phyloP scores from a whole-genome alignment of 352 stramenopile species.

The Halophytophthora polymorphica region DNA sequence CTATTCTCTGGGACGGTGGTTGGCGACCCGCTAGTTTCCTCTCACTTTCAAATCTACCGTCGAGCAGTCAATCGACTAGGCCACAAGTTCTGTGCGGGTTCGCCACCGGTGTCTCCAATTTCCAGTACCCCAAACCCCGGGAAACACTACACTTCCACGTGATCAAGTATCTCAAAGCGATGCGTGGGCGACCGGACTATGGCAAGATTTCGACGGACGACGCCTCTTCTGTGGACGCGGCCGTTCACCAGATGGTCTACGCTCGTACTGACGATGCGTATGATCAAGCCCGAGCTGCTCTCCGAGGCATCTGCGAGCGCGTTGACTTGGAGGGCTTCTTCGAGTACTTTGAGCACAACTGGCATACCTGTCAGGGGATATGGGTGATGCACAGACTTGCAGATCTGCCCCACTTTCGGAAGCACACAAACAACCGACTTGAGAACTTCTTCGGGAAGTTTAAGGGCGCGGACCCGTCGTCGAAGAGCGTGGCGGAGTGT shows the following conservation, averaged over 20 bases:
- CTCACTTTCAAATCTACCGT: too few relatives aligned
- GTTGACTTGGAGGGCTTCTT: not conserved
- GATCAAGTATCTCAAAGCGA: slow-evolving; percentile 6
- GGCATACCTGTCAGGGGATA: slow-evolving; percentile 21
- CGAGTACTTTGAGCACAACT: slow-evolving; percentile 25
- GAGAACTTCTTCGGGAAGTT: slow-evolving; percentile 16
- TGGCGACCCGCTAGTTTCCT: too few relatives aligned
- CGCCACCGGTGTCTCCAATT: too few relatives aligned
- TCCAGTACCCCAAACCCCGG: too few relatives aligned
- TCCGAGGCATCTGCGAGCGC: not conserved
- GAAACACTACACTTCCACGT: too few relatives aligned
- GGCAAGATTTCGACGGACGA: slow-evolving; percentile 11
- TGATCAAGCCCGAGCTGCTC: not conserved
- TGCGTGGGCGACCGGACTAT: not conserved
- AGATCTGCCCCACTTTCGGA: slow-evolving; percentile 15
- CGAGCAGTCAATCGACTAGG: too few relatives aligned
- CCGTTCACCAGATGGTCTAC: slow-evolving; percentile 11
- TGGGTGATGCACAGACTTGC: slow-evolving; percentile 17
- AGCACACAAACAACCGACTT: slow-evolving; percentile 18
- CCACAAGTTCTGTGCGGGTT: too few relatives aligned
- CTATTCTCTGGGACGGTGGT: too few relatives aligned
- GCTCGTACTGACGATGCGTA: slow-evolving; percentile 1
- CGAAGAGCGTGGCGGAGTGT: not conserved
- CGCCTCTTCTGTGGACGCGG: slow-evolving; percentile 4
- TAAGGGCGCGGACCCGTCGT: not conserved